A percentile compares a stretch with the other conserved stretches of the same genome.
Conservation (phyloP, 2,329 filamentous ascomycete species). For the Conoideocrella luteorostrata region DNA sequence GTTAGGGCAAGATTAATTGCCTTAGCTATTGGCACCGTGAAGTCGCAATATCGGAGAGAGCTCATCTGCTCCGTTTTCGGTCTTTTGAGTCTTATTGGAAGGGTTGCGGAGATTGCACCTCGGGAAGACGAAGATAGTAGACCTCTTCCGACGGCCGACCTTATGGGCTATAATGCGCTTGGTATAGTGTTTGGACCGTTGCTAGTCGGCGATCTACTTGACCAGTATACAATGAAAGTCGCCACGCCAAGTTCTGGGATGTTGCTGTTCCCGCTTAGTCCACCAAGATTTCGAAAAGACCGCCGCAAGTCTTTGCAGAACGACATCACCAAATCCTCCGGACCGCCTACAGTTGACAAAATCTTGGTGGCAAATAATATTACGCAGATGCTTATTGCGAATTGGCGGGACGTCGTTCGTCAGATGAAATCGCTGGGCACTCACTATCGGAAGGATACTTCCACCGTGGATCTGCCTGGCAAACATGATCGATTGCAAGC, state of each 20-base stretch:
- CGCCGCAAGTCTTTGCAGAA: constrained; percentile 15
- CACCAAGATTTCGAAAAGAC: constrained; percentile 31
- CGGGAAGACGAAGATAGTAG: constrained; percentile 45
- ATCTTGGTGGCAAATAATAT: constrained; percentile 52
- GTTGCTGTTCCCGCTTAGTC: constrained; percentile 34
- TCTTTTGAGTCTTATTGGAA: constrained; percentile 54
- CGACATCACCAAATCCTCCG: constrained; percentile 7
- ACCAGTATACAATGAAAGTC: constrained; percentile 43
- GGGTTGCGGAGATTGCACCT: constrained; percentile 46
- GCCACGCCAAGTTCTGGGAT: constrained; percentile 35
- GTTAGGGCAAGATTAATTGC: constrained; percentile 60
- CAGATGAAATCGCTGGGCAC: constrained; percentile 47
- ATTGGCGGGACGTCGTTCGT: constrained; percentile 58
- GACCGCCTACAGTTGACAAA: constrained; percentile 42
- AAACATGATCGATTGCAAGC: constrained; percentile 2
- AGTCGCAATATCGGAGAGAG: constrained; percentile 53
- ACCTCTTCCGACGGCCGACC: constrained; percentile 47
- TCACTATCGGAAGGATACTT: constrained; percentile 17
- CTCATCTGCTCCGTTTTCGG: constrained; percentile 63
- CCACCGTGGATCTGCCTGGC: constrained; percentile 9
- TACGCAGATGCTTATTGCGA: constrained; percentile 57
- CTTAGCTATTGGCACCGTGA: constrained; percentile 53
- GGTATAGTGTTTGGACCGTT: constrained; percentile 61
- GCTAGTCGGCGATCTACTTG: constrained; percentile 51
- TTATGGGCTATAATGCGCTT: constrained; percentile 59